Percentiles rank a stretch among this genome's conserved stretches.
These are phyloP conservation scores for Saprolegnia diclina DNA, from an alignment of 352 stramenopile genomes.

Conservation along the genomic window DNA sequence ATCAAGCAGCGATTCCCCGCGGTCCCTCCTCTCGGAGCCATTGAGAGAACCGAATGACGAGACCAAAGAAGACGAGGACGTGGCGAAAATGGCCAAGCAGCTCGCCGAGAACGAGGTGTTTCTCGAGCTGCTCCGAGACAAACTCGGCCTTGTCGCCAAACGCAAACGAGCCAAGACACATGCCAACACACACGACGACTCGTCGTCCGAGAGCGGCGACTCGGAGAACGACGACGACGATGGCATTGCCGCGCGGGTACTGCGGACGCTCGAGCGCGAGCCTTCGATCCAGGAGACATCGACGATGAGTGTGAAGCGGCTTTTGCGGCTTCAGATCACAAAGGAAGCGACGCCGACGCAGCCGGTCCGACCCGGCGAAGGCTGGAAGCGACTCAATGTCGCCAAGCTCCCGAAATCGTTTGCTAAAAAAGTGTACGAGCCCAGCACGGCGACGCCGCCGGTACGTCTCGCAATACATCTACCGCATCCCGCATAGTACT, in stretches of 20 bases:
- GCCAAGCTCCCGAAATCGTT: constrained; percentile 53
- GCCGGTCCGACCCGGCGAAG: constrained; percentile 40
- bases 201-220: constrained; percentile 24
- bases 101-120: constrained; percentile 61
- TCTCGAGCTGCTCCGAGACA: constrained; percentile 45
- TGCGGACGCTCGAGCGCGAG: constrained; percentile 41
- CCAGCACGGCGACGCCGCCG: constrained; percentile 50
- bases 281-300: constrained; percentile 39
- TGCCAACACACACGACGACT: constrained; percentile 22
- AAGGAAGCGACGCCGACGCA: constrained; percentile 22
- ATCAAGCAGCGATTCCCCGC: neutral
- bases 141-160: constrained; percentile 43
- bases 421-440: constrained; percentile 47
- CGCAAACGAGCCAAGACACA: constrained; percentile 16
- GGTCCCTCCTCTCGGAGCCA: too few relatives aligned
- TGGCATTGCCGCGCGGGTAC: constrained; percentile 38
- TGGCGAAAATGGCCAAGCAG: constrained; percentile 7
- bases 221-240: constrained; percentile 32
- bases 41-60: too few relatives aligned
- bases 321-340: constrained; percentile 53
- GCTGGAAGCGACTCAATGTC: constrained; percentile 67
- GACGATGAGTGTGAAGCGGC: constrained; percentile 45
- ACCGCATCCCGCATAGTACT: too few relatives aligned
- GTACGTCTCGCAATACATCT: too few relatives aligned
- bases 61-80: constrained; percentile 13